These are phyloP conservation scores for Inga leiocalycina DNA, from an alignment of 306 rosid species.

Conservation along the genomic window DNA sequence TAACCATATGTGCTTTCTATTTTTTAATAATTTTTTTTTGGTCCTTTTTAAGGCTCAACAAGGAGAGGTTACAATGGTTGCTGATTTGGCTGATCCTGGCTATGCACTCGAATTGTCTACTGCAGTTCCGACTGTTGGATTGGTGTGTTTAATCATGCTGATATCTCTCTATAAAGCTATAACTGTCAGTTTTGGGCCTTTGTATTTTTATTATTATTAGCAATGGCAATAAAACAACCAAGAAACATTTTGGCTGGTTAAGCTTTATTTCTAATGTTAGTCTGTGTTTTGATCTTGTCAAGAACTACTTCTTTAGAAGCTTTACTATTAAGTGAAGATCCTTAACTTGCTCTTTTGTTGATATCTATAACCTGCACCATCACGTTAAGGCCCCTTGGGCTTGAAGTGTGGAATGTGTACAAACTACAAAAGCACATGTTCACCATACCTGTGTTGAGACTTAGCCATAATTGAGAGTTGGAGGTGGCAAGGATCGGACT, in stretches of 20 bases:
- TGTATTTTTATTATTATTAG: not conserved
- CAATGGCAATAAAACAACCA: not conserved
- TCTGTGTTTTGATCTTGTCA: not conserved
- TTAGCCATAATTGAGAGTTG: not conserved
- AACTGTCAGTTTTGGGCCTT: not conserved
- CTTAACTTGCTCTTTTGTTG: not conserved
- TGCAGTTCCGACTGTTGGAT: slow-evolving; percentile 65
- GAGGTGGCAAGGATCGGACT: not conserved
- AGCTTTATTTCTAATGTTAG: not conserved
- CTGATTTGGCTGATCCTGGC: slow-evolving; percentile 68
- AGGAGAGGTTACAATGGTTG: slow-evolving; percentile 69
- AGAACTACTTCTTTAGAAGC: not conserved
- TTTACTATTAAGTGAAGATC: not conserved
- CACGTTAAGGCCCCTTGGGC: not conserved
- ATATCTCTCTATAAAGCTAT: slow-evolving; percentile 3
- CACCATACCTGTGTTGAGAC: not conserved
- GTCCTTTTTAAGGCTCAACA: slow-evolving; percentile 57
- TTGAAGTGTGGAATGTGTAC: not conserved
- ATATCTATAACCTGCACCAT: not conserved
- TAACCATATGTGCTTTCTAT: not conserved
- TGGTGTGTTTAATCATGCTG: slow-evolving; percentile 46
- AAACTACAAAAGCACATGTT: not conserved
- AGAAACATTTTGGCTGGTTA: not conserved
- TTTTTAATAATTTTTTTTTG: not conserved
- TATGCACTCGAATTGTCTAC: slow-evolving; percentile 74